Conservation (phyloP, 768 basidiomycete species). For the Austroboletus eburneus region DNA sequence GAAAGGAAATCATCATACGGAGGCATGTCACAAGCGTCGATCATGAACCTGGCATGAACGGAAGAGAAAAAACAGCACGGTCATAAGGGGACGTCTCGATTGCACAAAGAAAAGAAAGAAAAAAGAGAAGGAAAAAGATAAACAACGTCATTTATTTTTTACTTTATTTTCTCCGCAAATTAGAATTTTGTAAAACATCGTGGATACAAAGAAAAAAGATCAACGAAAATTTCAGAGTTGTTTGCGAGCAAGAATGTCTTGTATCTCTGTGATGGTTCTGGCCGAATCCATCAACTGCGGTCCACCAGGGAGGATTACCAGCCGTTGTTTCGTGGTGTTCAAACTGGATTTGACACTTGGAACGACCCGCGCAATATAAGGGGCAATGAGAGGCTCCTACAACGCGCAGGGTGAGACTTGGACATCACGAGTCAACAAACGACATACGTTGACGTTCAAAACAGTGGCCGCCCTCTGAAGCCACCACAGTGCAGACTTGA, state of each 20-base stretch:
- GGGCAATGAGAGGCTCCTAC: slow-evolving; percentile 76
- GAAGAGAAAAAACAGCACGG: neutral
- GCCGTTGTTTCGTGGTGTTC: slow-evolving; percentile 75
- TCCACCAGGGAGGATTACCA: slow-evolving; percentile 72
- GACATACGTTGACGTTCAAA: slow-evolving; percentile 66
- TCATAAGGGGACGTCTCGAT: neutral
- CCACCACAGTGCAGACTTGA: slow-evolving; percentile 86
- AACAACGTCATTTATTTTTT: slow-evolving; percentile 1
- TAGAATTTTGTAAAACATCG: slow-evolving; percentile 1
- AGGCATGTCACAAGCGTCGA: slow-evolving; percentile 1
- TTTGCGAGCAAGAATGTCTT: slow-evolving; percentile 60
- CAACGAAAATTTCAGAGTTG: slow-evolving; percentile 18
- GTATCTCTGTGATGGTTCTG: slow-evolving; percentile 68
- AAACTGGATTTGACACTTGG: slow-evolving; percentile 75
- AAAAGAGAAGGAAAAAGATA: slow-evolving; percentile 3
- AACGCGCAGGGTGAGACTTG: neutral
- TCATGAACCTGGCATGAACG: slow-evolving; percentile 29
- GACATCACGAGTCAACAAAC: neutral
- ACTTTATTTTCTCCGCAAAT: neutral
- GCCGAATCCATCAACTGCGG: slow-evolving; percentile 63
- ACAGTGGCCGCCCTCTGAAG: slow-evolving; percentile 68
- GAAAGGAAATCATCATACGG: too few species aligned
- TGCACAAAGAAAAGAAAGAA: neutral
- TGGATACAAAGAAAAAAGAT: neutral
- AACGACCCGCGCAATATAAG: slow-evolving; percentile 77